Conservation (phyloP, 2,329 filamentous ascomycete species). For the Fusarium sp. region DNA sequence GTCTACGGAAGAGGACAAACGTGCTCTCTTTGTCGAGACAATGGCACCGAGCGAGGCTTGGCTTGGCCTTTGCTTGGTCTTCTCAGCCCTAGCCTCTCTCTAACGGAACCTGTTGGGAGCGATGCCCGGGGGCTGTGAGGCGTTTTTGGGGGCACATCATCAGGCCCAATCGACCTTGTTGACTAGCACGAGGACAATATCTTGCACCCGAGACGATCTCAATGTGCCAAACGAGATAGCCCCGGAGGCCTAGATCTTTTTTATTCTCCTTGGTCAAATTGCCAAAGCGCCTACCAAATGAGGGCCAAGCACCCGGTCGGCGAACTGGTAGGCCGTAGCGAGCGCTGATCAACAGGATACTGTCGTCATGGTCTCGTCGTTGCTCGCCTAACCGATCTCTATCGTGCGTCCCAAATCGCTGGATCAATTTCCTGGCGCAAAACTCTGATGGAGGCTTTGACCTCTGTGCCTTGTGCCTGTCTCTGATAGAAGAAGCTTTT, state of each 20-base stretch:
- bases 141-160: neutral
- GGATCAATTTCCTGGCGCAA: neutral
- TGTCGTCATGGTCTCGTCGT: conserved; percentile 29
- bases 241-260: neutral
- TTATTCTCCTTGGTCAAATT: neutral
- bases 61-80: neutral
- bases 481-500: neutral
- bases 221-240: neutral
- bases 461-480: neutral
- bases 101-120: neutral
- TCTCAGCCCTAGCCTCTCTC: neutral
- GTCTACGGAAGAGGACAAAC: too few species aligned
- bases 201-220: conserved; percentile 4
- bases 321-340: neutral
- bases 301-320: neutral
- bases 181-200: neutral
- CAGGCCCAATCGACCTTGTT: neutral
- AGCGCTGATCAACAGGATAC: neutral
- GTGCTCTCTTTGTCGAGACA: neutral
- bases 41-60: neutral
- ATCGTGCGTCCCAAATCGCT: neutral
- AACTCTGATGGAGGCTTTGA: conserved; percentile 4
- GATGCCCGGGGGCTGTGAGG: neutral
- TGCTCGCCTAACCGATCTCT: neutral
- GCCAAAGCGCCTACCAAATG: neutral